These are phyloP conservation scores for Silene uniflora DNA, from an alignment of 148 eudicot genomes.

Conservation along the genomic window DNA sequence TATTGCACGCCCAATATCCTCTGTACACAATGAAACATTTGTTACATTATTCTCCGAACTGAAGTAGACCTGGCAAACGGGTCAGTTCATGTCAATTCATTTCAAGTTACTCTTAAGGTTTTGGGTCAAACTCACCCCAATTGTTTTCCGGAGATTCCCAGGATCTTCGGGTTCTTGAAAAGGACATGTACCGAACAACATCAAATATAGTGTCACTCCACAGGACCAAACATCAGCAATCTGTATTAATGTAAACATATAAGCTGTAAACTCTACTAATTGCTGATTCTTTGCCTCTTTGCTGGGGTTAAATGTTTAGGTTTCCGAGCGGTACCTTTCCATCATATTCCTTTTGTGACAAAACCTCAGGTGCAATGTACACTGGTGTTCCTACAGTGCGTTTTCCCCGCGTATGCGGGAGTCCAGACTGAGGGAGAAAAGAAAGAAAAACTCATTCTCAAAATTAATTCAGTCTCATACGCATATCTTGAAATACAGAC, in stretches of 20 bases:
- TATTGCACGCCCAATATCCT: conserved; percentile 78
- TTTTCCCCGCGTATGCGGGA: conserved; percentile 87
- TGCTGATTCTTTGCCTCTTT: neutral
- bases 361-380: conserved; percentile 91
- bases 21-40: conserved; percentile 33
- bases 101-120: too few relatives aligned
- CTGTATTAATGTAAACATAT: conserved; percentile 29
- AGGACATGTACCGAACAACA: conserved; percentile 96
- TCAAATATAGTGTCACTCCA: conserved; percentile 90
- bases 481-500: too few relatives aligned
- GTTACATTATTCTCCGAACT: too few relatives aligned
- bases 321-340: conserved; percentile 54
- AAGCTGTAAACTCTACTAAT: neutral
- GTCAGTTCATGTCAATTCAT: neutral
- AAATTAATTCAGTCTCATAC: too few relatives aligned
- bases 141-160: conserved; percentile 71
- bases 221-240: conserved; percentile 98
- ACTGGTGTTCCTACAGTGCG: conserved; percentile 96
- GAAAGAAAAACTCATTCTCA: too few relatives aligned
- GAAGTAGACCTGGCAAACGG: too few relatives aligned
- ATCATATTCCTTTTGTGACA: conserved; percentile 82
- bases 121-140: conserved; percentile 43
- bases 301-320: too few relatives aligned
- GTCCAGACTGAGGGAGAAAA: conserved; percentile 42
- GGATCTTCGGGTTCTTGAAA: conserved; percentile 95